Evolutionary conservation across 345 rosid species (phyloP), one percentile per base, ranked within the genome.

Genomic region (Cardamine chenopodiifolia): DNA sequence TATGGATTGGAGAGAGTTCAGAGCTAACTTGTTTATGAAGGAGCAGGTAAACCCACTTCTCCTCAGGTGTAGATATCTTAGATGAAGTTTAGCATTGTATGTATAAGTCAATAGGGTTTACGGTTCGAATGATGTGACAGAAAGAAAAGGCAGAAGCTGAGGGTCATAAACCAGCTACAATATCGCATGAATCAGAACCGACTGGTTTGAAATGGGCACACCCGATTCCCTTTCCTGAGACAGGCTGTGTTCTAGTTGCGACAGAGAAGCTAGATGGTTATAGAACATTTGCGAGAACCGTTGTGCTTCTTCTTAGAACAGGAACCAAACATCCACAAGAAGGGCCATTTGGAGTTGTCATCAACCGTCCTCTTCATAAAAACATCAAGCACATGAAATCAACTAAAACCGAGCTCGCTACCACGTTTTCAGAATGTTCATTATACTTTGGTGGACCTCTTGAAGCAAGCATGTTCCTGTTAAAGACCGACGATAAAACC

Each of bases 241-340:
- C 90, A 6, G 98, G 97, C 20, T 91, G 92, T 18, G 93, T 94
- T 81, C 93, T 94, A 65, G 92, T 94, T 63, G 98, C 98, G 23
- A 94, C 97, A 4, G 93, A 90, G 86, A 91, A 90, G 84, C 92
- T 94, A 29, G 97, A 94, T 14, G 95, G 96, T 48, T 84, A 90
- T 31, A 83, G 83, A 48, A 82, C 95, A 23, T 94, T 94, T 57
- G 96, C 90, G 28, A 88, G 97, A 62, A 86, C 93, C 0, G 98
- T 94, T 12, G 92, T 94, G 82, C 97, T 94, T 54, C 97, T 94
- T 70, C 87, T 94, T 28, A 88, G 89, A 81, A 83, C 93, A 15
- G 98, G 97, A 68, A 84, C 93, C 25, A 82, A 86, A 37, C 89
- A 88, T 77, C 93, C 96, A 14, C 97, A 83, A 76, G 97, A 90